Percentiles rank a stretch among this genome's conserved stretches.
These are phyloP conservation scores for Kodamaea arcana DNA, from an alignment of 1,139 yeast species.

Conservation along the genomic window DNA sequence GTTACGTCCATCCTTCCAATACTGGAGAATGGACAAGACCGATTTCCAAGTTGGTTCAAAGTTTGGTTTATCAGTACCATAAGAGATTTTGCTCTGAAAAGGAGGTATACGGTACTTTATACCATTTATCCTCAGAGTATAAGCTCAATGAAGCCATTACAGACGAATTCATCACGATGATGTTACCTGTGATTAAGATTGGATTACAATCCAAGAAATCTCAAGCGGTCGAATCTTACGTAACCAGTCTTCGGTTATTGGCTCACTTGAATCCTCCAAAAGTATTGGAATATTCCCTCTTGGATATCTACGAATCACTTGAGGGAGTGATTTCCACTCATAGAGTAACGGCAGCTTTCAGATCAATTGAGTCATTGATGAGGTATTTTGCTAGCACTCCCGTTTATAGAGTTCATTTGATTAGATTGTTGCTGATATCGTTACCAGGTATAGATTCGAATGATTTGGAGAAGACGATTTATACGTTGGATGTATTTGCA, in stretches of 20 bases:
- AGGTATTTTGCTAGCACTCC: slow-evolving; percentile 66
- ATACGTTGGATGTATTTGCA: slow-evolving; percentile 67
- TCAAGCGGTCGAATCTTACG: slow-evolving; percentile 55
- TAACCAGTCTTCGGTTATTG: slow-evolving; percentile 58
- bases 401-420: slow-evolving; percentile 70
- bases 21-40: slow-evolving; percentile 78
- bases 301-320: slow-evolving; percentile 81
- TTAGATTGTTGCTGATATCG: slow-evolving; percentile 65
- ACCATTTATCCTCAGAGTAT: slow-evolving; percentile 42
- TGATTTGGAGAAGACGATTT: slow-evolving; percentile 71
- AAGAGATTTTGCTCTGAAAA: slow-evolving; percentile 51
- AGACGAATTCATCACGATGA: slow-evolving; percentile 48
- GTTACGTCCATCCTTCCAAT: slow-evolving; percentile 91
- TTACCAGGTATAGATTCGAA: slow-evolving; percentile 87
- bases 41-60: slow-evolving; percentile 60
- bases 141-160: slow-evolving; percentile 45
- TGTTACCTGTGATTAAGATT: slow-evolving; percentile 56
- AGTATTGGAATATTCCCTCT: slow-evolving; percentile 60
- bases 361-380: slow-evolving; percentile 61
- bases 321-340: slow-evolving; percentile 81
- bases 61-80: slow-evolving; percentile 55
- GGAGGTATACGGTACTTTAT: slow-evolving; percentile 34
- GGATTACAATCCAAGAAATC: slow-evolving; percentile 79
- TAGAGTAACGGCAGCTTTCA: slow-evolving; percentile 70
- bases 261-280: slow-evolving; percentile 60